Conservation (phyloP, 2,329 filamentous ascomycete genomes). For the Sclerotinia trifoliorum region DNA sequence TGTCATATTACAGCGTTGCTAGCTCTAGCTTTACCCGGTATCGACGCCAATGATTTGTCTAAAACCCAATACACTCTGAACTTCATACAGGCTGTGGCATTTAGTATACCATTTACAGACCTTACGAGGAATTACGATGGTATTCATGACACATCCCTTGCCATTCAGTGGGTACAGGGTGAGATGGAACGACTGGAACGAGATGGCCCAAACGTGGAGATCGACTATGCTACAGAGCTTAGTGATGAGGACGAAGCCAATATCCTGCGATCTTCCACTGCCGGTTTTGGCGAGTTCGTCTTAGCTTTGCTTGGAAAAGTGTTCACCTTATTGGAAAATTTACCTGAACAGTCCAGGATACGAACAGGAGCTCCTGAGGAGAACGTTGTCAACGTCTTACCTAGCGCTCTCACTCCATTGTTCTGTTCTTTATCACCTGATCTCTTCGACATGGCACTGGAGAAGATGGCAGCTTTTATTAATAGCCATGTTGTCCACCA, state of each 20-base stretch:
- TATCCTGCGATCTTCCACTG: slow-evolving; percentile 90
- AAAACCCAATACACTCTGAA: slow-evolving; percentile 94
- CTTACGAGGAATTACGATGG: slow-evolving; percentile 67
- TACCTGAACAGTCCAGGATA: slow-evolving; percentile 85
- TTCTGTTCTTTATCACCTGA: slow-evolving; percentile 90
- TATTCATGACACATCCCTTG: slow-evolving; percentile 71
- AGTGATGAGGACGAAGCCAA: slow-evolving; percentile 82
- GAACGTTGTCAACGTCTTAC: slow-evolving; percentile 92
- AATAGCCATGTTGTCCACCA: slow-evolving; percentile 95
- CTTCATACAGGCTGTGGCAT: slow-evolving; percentile 93
- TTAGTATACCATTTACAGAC: slow-evolving; percentile 90
- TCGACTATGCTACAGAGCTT: slow-evolving; percentile 81
- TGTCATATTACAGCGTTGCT: slow-evolving; percentile 93
- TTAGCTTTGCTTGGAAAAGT: slow-evolving; percentile 88
- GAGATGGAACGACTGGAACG: slow-evolving; percentile 93
- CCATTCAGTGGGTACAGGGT: slow-evolving; percentile 88
- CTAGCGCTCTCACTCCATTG: slow-evolving; percentile 84
- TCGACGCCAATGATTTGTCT: slow-evolving; percentile 95
- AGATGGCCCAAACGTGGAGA: slow-evolving; percentile 78
- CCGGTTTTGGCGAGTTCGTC: slow-evolving; percentile 89
- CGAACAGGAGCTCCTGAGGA: slow-evolving; percentile 92
- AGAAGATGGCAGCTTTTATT: slow-evolving; percentile 90
- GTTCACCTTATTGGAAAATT: slow-evolving; percentile 91
- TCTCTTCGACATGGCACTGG: slow-evolving; percentile 85
- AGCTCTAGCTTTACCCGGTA: slow-evolving; percentile 89